These are phyloP conservation scores for Priceomyces carsonii DNA, from an alignment of 805 yeast species.

Conservation along the genomic window DNA sequence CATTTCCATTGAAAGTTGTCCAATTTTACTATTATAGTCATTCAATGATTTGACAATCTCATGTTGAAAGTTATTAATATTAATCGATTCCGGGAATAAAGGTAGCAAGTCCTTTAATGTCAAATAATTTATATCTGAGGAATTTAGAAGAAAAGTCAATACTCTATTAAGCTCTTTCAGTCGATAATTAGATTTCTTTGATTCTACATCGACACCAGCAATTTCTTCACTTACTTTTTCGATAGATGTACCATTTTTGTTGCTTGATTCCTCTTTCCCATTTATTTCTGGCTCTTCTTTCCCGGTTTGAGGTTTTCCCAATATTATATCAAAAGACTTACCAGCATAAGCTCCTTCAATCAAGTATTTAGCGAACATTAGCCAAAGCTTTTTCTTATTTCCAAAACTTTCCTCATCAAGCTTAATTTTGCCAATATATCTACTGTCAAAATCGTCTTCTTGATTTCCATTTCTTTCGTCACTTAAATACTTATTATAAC, in stretches of 20 bases:
- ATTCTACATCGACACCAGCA: background rate
- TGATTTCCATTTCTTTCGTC: conserved; percentile 20
- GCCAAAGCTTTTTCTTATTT: conserved; percentile 71
- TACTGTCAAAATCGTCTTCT: conserved; percentile 45
- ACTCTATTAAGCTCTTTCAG: conserved; percentile 23
- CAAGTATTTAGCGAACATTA: conserved; percentile 58
- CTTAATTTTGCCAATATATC: conserved; percentile 26
- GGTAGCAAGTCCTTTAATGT: conserved; percentile 83
- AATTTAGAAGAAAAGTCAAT: conserved; percentile 30
- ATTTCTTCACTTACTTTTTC: conserved; percentile 2
- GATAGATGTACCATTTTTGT: conserved; percentile 4
- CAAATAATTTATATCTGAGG: conserved; percentile 29
- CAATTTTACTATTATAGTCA: conserved; percentile 65
- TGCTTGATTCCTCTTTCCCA: background rate
- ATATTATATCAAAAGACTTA: conserved; percentile 13
- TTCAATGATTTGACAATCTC: conserved; percentile 82
- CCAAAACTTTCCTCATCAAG: conserved; percentile 35
- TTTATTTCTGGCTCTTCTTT: conserved; percentile 4
- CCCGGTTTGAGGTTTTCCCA: conserved; percentile 14
- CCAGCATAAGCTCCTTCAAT: conserved; percentile 31
- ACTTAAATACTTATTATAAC: conserved; percentile 26
- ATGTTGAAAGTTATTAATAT: conserved; percentile 79
- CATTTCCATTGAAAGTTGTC: conserved; percentile 71
- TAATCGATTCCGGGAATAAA: conserved; percentile 78
- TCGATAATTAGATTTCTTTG: background rate